Evolutionary conservation across 345 rosid species (phyloP), one percentile per base, ranked within the genome.

Genomic region (Mallotus nudiflorus): DNA sequence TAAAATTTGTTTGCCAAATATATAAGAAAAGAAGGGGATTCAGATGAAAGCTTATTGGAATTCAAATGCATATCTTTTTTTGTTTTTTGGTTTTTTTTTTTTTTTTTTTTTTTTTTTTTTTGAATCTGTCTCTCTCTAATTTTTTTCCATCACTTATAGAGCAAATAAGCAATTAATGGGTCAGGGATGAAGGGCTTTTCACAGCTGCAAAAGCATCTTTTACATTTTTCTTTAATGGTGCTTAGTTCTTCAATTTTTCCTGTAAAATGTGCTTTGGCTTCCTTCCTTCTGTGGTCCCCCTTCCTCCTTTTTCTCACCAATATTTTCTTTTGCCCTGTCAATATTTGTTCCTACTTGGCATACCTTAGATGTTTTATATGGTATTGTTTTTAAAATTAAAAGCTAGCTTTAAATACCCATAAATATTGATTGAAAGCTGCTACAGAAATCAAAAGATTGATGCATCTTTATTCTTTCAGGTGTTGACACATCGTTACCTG

Each of bases 401-500:
- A 51, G 25, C 6, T 59, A 29, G 39, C 14, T 24, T 14, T 57
- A 11, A 45, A 12, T 45, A 16, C 49, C 49, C 11, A 5, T 20
- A 54, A 8, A 54, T 55, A 51, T 14, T 18, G 20, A 51, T 55
- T 24, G 18, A 5, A 27, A 55, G 15, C 60, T 24, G 27, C 19
- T 55, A 12, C 27, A 25, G 29, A 24, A 4, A 55, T 10, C 12
- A 33, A 25, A 25, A 3, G 16, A 14, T 27, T 10, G 3, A 5
- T 9, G 8, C 35, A 24, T 40, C n/a, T 50, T 11, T 63, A 31
- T 67, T 48, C 31, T 74, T 11, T 74, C 84, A 94, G 97, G 96
- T 62, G 76, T 94, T 66, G 98, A 94, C 76, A 67, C 97, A 4
- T 94, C 98, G 31, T 48, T 83, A 70, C 87, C 96, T 46, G 98